Percentiles rank a stretch among this genome's conserved stretches.
phyloP scores from a whole-genome alignment of 352 stramenopile species.

The Elongisporangium prolatum region DNA sequence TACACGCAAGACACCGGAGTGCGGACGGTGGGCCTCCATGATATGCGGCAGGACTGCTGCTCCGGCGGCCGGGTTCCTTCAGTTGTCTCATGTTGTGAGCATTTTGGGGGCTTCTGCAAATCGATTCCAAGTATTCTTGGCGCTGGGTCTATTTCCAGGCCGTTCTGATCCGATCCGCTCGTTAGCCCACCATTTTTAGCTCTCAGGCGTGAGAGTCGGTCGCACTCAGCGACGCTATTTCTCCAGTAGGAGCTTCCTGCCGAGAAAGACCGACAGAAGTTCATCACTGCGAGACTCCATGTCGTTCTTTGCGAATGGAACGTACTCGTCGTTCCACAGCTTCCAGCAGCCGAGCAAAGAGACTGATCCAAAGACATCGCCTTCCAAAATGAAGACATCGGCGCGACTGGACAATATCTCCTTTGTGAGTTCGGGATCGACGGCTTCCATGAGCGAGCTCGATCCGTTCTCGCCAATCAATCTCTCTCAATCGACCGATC shows the following conservation, averaged over 20 bases:
- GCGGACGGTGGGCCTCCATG: slow-evolving; percentile 12
- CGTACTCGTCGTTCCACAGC: slow-evolving; percentile 32
- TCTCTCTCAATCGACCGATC: slow-evolving; percentile 37
- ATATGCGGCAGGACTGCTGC: neutral
- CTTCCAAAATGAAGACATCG: neutral
- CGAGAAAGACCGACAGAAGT: neutral
- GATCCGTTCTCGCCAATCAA: slow-evolving; percentile 48
- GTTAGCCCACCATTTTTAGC: neutral
- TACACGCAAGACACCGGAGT: slow-evolving; percentile 37
- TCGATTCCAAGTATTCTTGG: neutral
- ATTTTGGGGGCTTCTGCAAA: neutral
- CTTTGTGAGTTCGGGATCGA: slow-evolving; percentile 25
- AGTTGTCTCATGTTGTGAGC: neutral
- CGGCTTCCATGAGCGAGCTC: slow-evolving; percentile 33
- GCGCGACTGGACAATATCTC: slow-evolving; percentile 20
- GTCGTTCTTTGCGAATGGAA: slow-evolving; percentile 39
- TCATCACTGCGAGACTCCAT: slow-evolving; percentile 6
- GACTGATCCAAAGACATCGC: neutral
- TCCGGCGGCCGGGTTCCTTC: neutral
- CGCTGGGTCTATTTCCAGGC: neutral
- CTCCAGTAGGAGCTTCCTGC: neutral
- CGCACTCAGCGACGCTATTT: neutral
- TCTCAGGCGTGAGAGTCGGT: neutral
- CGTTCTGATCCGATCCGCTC: neutral
- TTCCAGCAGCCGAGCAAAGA: slow-evolving; percentile 3